Evolutionary conservation across 805 yeast species (phyloP).

Genomic region (Kodamaea lidongshanica): DNA sequence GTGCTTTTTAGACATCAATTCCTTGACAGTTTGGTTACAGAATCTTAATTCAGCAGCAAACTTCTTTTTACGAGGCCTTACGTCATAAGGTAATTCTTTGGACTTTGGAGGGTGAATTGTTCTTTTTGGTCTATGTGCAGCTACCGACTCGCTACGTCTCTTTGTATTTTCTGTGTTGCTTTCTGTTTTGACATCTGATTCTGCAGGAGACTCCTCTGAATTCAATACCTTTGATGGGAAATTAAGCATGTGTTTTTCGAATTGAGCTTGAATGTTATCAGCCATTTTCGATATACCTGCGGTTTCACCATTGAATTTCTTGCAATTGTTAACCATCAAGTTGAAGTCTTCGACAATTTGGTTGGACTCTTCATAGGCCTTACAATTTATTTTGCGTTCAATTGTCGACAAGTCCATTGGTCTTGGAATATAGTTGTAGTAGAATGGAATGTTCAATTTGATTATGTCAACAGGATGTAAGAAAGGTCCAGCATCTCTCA

Average conservation of each 20-base stretch:
- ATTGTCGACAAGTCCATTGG: slow-evolving; percentile 95
- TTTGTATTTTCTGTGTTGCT: too few relatives aligned
- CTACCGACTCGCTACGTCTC: slow-evolving; percentile 61
- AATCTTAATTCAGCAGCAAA: slow-evolving; percentile 83
- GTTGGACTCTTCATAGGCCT: slow-evolving; percentile 67
- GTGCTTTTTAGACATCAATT: slow-evolving; percentile 75
- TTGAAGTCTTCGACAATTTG: slow-evolving; percentile 74
- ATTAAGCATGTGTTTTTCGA: slow-evolving; percentile 86
- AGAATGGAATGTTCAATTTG: slow-evolving; percentile 83
- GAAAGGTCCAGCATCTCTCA: slow-evolving; percentile 91
- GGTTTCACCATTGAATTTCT: slow-evolving; percentile 75
- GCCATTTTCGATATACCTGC: slow-evolving; percentile 90
- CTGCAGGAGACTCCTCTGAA: slow-evolving; percentile 26
- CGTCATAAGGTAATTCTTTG: slow-evolving; percentile 86
- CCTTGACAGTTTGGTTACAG: slow-evolving; percentile 77
- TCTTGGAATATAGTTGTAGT: slow-evolving; percentile 70
- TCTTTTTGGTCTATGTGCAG: slow-evolving; percentile 87
- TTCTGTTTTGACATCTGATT: slow-evolving; percentile 44
- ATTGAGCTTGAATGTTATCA: slow-evolving; percentile 80
- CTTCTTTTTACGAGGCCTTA: slow-evolving; percentile 87
- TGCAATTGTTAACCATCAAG: slow-evolving; percentile 78
- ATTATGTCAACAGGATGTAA: slow-evolving; percentile 84
- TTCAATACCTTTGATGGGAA: slow-evolving; percentile 58
- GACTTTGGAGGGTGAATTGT: slow-evolving; percentile 96
- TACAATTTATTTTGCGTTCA: slow-evolving; percentile 65